Evolutionary conservation across 441 rosid genomes (phyloP).

Genomic region (Lepidium campestre): DNA sequence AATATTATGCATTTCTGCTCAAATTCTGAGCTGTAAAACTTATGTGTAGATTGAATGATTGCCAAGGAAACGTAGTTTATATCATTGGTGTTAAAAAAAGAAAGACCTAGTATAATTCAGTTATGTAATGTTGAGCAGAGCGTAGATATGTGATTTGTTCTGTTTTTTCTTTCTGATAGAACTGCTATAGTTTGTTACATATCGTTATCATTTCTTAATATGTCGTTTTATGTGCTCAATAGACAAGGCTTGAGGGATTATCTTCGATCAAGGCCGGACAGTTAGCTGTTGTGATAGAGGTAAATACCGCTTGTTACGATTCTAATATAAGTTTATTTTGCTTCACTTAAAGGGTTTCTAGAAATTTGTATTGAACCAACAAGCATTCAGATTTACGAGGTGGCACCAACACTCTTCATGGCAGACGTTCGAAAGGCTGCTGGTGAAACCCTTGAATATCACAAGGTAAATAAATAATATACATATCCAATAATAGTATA

Average conservation of each 20-base stretch:
- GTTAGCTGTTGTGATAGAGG: slow-evolving; percentile 83
- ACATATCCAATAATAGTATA: background rate
- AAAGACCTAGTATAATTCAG: background rate
- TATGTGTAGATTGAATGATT: background rate
- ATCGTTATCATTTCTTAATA: background rate
- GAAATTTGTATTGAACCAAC: background rate
- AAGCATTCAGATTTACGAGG: slow-evolving; percentile 66
- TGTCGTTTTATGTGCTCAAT: background rate
- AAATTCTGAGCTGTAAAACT: background rate
- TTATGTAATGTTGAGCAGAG: background rate
- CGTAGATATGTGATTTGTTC: background rate
- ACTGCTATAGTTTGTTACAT: background rate
- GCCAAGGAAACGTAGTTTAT: background rate
- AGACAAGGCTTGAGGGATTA: slow-evolving; percentile 80
- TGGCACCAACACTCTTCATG: slow-evolving; percentile 92
- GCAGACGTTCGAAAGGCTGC: slow-evolving; percentile 83
- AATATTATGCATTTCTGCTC: background rate
- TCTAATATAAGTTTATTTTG: background rate
- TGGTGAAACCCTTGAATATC: slow-evolving; percentile 88
- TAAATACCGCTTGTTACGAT: background rate
- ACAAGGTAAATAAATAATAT: slow-evolving; percentile 46
- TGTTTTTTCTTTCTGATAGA: too few relatives aligned
- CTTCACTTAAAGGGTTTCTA: background rate
- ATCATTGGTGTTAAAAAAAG: background rate
- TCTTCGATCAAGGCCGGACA: slow-evolving; percentile 51